phyloP scores from a whole-genome alignment of 192 early-diverging fungal genomes.

The Podila clonocystis region DNA sequence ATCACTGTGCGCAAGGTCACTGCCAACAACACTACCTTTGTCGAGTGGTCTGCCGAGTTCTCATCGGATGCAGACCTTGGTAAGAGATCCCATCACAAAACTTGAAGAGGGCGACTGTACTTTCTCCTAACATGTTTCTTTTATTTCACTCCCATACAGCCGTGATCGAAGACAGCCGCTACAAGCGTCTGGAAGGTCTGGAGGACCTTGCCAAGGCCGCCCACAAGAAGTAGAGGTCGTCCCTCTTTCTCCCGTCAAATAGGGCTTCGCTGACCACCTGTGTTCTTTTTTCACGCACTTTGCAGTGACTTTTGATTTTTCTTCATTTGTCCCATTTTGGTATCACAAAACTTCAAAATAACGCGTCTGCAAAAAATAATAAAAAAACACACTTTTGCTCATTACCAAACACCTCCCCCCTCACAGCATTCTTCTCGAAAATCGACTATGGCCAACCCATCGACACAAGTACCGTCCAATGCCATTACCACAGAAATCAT shows the following conservation, averaged over 20 bases:
- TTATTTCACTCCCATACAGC: constrained; percentile 6
- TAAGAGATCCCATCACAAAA: background rate
- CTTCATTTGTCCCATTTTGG: too few relatives aligned
- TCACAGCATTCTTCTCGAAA: too few relatives aligned
- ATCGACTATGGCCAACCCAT: constrained; percentile 42
- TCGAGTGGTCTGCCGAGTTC: constrained; percentile 68
- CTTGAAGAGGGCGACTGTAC: too few relatives aligned
- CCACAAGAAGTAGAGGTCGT: constrained; percentile 6
- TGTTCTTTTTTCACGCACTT: background rate
- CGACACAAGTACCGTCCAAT: constrained; percentile 41
- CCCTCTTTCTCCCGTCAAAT: background rate
- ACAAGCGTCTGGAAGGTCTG: constrained; percentile 68
- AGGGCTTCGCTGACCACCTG: too few relatives aligned
- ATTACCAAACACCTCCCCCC: background rate
- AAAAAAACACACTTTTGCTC: background rate
- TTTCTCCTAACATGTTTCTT: too few relatives aligned
- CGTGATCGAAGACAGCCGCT: constrained; percentile 63
- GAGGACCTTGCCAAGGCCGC: constrained; percentile 61
- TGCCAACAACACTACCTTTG: constrained; percentile 63
- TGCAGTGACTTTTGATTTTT: background rate
- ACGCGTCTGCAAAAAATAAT: too few relatives aligned
- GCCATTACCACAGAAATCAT: constrained; percentile 43
- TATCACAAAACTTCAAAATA: too few relatives aligned
- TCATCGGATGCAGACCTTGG: constrained; percentile 58
- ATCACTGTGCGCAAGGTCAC: constrained; percentile 59